Evolutionary conservation across 78 protist species (phyloP).

Genomic region (Chrysochromulina tobinii): DNA sequence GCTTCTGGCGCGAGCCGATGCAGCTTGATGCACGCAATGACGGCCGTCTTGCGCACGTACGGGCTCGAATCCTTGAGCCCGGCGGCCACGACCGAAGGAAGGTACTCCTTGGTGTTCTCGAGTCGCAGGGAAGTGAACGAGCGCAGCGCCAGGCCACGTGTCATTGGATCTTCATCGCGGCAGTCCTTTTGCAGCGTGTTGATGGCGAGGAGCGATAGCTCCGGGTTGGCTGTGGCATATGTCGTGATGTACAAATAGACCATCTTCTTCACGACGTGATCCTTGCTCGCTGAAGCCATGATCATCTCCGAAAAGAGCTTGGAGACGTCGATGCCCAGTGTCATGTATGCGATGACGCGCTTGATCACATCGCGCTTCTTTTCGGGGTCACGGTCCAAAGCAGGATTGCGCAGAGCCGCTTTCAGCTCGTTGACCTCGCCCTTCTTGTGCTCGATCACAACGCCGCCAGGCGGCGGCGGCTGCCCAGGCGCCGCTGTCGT

Average conservation of each 20-base stretch:
- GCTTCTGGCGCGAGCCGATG: neutral
- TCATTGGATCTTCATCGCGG: conserved; percentile 84
- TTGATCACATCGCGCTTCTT: conserved; percentile 67
- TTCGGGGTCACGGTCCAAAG: conserved; percentile 39
- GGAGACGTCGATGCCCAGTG: conserved; percentile 91
- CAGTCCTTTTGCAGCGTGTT: conserved; percentile 88
- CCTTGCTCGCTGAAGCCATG: conserved; percentile 59
- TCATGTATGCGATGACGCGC: conserved; percentile 84
- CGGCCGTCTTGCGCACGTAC: conserved; percentile 94
- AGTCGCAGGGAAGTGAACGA: conserved; percentile 67
- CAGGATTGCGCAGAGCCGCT: conserved; percentile 53
- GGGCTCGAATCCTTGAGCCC: conserved; percentile 74
- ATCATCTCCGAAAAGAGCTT: conserved; percentile 84
- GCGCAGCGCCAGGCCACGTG: conserved; percentile 95
- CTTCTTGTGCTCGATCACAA: conserved; percentile 48
- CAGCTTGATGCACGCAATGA: conserved; percentile 74
- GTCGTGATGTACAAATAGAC: conserved; percentile 78
- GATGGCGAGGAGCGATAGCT: conserved; percentile 80
- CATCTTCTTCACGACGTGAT: conserved; percentile 82
- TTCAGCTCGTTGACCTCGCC: conserved; percentile 74
- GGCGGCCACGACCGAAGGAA: conserved; percentile 46
- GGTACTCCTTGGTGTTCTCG: conserved; percentile 77
- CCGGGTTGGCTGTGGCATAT: conserved; percentile 71
- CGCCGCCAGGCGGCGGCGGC: neutral
- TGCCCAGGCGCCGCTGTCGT: too few species aligned